Evolutionary conservation across 225 moss, liverwort and hornwort genomes (phyloP).

Genomic region (Bryoerythrophyllum caledonicum): DNA sequence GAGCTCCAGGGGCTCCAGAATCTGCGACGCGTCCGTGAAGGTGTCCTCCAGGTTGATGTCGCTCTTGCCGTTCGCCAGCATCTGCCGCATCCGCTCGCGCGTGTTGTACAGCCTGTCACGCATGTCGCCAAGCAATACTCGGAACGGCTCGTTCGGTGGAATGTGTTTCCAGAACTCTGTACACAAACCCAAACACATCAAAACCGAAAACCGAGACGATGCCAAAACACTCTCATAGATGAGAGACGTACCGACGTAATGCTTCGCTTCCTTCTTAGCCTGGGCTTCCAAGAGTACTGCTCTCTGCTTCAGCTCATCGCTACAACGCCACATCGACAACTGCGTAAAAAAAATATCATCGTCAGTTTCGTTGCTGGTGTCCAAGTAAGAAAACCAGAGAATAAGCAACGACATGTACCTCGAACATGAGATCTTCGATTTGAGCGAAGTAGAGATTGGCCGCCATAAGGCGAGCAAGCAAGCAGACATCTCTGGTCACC

Average conservation of each 20-base stretch:
- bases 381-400: neutral
- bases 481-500: conserved; percentile 67
- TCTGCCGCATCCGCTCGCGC: conserved; percentile 85
- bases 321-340: conserved; percentile 80
- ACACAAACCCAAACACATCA: neutral
- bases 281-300: conserved; percentile 39
- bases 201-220: neutral
- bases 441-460: conserved; percentile 64
- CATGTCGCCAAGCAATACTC: conserved; percentile 85
- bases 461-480: conserved; percentile 63
- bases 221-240: neutral
- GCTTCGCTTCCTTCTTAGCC: conserved; percentile 68
- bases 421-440: conserved; percentile 69
- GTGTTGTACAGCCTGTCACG: conserved; percentile 92
- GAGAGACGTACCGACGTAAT: conserved; percentile 51
- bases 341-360: conserved; percentile 24
- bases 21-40: conserved; percentile 70
- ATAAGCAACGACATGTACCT: conserved; percentile 29
- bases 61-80: conserved; percentile 76
- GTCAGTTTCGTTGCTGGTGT: neutral
- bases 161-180: conserved; percentile 98
- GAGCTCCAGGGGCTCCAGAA: conserved; percentile 90
- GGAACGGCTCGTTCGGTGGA: conserved; percentile 88
- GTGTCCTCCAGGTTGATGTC: conserved; percentile 81
- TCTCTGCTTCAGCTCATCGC: conserved; percentile 62